Evolutionary conservation across 2,329 filamentous ascomycete species (phyloP).

Genomic region (Cytospora chrysosperma): DNA sequence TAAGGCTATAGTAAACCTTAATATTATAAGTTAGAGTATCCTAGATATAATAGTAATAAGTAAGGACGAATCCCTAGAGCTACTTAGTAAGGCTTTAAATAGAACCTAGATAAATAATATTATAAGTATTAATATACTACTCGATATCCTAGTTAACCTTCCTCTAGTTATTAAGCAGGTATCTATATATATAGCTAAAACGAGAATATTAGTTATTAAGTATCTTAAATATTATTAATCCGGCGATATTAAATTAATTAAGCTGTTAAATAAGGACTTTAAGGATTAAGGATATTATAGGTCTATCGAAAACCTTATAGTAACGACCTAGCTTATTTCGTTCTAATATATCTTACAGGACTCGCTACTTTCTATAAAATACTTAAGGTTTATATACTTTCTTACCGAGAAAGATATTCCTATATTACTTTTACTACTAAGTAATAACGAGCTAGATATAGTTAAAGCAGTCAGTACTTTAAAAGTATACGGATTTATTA

Average conservation of each 20-base stretch:
- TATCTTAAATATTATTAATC: slow-evolving; percentile 32
- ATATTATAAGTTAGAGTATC: slow-evolving; percentile 23
- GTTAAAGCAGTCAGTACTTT: slow-evolving; percentile 31
- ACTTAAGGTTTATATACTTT: slow-evolving; percentile 33
- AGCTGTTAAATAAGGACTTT: slow-evolving; percentile 34
- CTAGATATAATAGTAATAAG: slow-evolving; percentile 29
- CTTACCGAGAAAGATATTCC: slow-evolving; percentile 34
- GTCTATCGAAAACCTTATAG: slow-evolving; percentile 30
- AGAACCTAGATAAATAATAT: slow-evolving; percentile 27
- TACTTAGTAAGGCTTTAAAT: slow-evolving; percentile 28
- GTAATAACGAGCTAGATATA: slow-evolving; percentile 13
- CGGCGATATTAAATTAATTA: slow-evolving; percentile 26
- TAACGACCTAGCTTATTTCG: slow-evolving; percentile 37
- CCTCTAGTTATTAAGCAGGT: slow-evolving; percentile 39
- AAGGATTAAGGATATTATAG: slow-evolving; percentile 32
- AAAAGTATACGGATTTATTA: slow-evolving; percentile 35
- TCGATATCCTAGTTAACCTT: slow-evolving; percentile 33
- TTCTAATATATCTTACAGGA: slow-evolving; percentile 33
- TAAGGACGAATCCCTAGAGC: slow-evolving; percentile 25
- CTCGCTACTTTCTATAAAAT: slow-evolving; percentile 30
- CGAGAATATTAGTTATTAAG: slow-evolving; percentile 23
- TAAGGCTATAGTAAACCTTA: slow-evolving; percentile 18
- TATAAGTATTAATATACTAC: slow-evolving; percentile 27
- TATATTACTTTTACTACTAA: slow-evolving; percentile 27
- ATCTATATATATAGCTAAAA: slow-evolving; percentile 36